phyloP scores from a whole-genome alignment of 768 basidiomycete species.

The Kwoniella sp. region DNA sequence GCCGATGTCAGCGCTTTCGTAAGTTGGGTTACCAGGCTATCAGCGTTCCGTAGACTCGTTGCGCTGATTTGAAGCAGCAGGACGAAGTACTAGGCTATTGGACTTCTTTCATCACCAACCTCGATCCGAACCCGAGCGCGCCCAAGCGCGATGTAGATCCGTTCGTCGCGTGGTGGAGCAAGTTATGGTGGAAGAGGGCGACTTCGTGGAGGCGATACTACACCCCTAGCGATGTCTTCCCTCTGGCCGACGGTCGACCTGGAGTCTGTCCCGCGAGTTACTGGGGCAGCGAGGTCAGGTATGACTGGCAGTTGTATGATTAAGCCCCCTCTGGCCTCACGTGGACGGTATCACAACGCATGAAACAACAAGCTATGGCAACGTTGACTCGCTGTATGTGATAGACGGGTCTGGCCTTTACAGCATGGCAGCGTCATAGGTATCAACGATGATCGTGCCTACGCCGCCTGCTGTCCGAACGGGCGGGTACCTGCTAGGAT shows the following conservation, averaged over 20 bases:
- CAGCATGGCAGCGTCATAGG: too few relatives aligned
- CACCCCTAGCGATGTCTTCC: constrained; percentile 7
- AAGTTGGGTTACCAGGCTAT: background rate
- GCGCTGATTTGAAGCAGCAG: constrained; percentile 8
- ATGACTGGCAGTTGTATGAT: constrained; percentile 42
- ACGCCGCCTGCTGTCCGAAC: too few relatives aligned
- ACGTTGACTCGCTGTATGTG: too few relatives aligned
- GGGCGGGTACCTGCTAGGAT: too few relatives aligned
- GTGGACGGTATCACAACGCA: too few relatives aligned
- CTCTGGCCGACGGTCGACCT: constrained; percentile 18
- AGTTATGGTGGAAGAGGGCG: background rate
- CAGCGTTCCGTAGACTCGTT: background rate
- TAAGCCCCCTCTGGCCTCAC: too few relatives aligned
- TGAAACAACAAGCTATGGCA: too few relatives aligned
- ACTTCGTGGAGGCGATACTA: constrained; percentile 14
- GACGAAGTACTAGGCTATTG: constrained; percentile 17
- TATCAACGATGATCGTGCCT: too few relatives aligned
- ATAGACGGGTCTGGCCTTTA: too few relatives aligned
- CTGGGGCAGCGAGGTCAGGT: constrained; percentile 30
- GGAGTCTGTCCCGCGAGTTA: constrained; percentile 20
- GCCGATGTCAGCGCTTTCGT: constrained; percentile 1
- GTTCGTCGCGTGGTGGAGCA: background rate
- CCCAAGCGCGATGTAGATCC: background rate
- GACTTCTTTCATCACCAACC: constrained; percentile 32
- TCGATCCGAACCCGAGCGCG: constrained; percentile 22